Percentiles rank a stretch among this genome's conserved stretches.
Conservation (phyloP, 805 yeast genomes). For the Saccharomyces kudriavzevii region DNA sequence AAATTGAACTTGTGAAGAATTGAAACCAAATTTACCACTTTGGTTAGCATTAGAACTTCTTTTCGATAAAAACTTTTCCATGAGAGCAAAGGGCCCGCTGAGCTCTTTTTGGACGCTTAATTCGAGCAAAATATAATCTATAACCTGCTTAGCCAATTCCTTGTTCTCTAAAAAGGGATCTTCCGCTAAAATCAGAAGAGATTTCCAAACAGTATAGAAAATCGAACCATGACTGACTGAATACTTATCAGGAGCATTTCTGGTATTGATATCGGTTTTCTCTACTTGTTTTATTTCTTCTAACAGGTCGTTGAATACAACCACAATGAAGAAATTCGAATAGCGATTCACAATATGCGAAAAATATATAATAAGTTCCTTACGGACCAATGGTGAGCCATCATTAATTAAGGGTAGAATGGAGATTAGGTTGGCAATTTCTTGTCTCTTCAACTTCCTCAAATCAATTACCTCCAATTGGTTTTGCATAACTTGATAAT, state of each 20-base stretch:
- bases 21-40: constrained; percentile 9
- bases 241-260: constrained; percentile 39
- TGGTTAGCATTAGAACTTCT: constrained; percentile 29
- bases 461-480: constrained; percentile 27
- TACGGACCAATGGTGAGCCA: constrained; percentile 82
- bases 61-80: constrained; percentile 56
- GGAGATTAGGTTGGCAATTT: constrained; percentile 59
- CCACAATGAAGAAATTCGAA: constrained; percentile 67
- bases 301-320: constrained; percentile 77
- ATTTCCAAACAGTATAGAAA: constrained; percentile 81
- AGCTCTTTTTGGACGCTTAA: constrained; percentile 48
- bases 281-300: constrained; percentile 67
- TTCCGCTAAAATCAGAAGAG: constrained; percentile 66
- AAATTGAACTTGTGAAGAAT: constrained; percentile 30
- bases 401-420: constrained; percentile 67
- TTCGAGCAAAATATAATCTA: constrained; percentile 61
- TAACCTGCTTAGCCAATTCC: constrained; percentile 60
- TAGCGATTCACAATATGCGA: constrained; percentile 67
- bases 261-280: constrained; percentile 12
- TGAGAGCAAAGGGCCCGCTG: constrained; percentile 53
- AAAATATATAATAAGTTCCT: constrained; percentile 72
- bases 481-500: constrained; percentile 21
- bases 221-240: constrained; percentile 83
- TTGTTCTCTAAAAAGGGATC: constrained; percentile 84
- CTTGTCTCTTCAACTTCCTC: constrained; percentile 54